A percentile compares a stretch with the other conserved stretches of the same genome.
Conservation (phyloP, 495 filamentous ascomycete genomes). For the Penicillium atrosanguineum region DNA sequence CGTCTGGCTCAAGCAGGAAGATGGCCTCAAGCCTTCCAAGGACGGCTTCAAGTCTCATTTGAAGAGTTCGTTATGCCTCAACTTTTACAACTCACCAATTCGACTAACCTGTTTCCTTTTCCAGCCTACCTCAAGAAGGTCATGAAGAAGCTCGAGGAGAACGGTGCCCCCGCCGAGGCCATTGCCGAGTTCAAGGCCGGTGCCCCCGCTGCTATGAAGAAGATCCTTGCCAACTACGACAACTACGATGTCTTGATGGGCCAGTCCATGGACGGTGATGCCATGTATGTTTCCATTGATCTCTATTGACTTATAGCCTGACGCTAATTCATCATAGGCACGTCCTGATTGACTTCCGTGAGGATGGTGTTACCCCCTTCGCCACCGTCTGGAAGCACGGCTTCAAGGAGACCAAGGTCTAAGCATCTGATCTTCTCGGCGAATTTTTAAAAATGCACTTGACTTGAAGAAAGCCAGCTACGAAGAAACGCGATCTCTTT, state of each 20-base stretch:
- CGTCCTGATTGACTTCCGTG: slow-evolving; percentile 93
- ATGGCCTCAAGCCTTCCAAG: slow-evolving; percentile 58
- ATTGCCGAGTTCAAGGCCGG: slow-evolving; percentile 75
- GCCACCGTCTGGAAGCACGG: slow-evolving; percentile 96
- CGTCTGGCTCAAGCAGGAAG: slow-evolving; percentile 68
- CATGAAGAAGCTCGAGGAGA: slow-evolving; percentile 63
- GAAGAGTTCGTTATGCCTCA: slow-evolving; percentile 59
- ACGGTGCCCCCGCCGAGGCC: slow-evolving; percentile 56
- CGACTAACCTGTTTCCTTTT: background rate
- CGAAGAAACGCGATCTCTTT: slow-evolving; percentile 22
- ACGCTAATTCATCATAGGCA: slow-evolving; percentile 56
- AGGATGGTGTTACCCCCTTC: slow-evolving; percentile 89
- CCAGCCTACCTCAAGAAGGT: slow-evolving; percentile 88
- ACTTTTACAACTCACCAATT: no score
- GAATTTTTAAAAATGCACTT: slow-evolving; percentile 29
- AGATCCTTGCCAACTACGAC: slow-evolving; percentile 81
- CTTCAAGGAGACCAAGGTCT: slow-evolving; percentile 87
- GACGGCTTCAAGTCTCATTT: slow-evolving; percentile 74
- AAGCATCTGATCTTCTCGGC: slow-evolving; percentile 34
- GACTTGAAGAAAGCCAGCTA: slow-evolving; percentile 28
- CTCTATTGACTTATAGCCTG: no score
- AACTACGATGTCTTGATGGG: slow-evolving; percentile 94
- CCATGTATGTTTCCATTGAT: slow-evolving; percentile 62
- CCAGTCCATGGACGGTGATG: slow-evolving; percentile 85
- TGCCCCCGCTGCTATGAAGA: slow-evolving; percentile 68